These are phyloP conservation scores for Saposhnikovia divaricata DNA, from an alignment of 129 eudicot species.

Conservation along the genomic window DNA sequence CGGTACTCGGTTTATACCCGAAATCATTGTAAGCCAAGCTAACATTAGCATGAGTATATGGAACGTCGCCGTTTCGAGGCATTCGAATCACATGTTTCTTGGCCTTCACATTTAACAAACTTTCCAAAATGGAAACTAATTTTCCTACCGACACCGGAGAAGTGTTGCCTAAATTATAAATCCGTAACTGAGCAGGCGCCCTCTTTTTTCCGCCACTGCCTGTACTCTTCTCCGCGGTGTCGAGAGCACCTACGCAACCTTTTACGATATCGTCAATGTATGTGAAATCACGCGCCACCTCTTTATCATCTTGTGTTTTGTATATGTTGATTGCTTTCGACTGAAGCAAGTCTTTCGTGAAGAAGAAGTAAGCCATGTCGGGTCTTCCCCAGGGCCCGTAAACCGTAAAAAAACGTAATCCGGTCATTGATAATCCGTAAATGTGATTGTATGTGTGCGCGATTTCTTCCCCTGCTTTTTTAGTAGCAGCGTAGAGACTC, in stretches of 20 bases:
- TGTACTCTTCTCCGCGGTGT: slow-evolving; percentile 78
- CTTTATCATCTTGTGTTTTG: slow-evolving; percentile 42
- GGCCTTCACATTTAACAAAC: slow-evolving; percentile 41
- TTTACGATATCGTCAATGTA: slow-evolving; percentile 65
- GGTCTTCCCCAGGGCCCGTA: slow-evolving; percentile 88
- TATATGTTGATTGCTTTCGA: slow-evolving; percentile 42
- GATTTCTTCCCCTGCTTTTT: slow-evolving; percentile 71
- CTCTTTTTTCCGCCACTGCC: slow-evolving; percentile 65
- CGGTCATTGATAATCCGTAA: slow-evolving; percentile 63
- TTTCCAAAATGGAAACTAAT: slow-evolving; percentile 47
- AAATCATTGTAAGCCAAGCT: slow-evolving; percentile 52
- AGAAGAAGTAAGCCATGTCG: slow-evolving; percentile 77
- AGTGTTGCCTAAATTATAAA: slow-evolving; percentile 67
- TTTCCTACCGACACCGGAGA: slow-evolving; percentile 68
- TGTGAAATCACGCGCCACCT: slow-evolving; percentile 88
- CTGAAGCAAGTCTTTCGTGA: slow-evolving; percentile 57
- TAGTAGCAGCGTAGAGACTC: slow-evolving; percentile 69
- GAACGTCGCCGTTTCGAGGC: slow-evolving; percentile 88
- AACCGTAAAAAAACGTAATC: slow-evolving; percentile 58
- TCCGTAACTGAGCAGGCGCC: slow-evolving; percentile 48
- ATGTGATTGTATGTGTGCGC: slow-evolving; percentile 70
- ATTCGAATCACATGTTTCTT: slow-evolving; percentile 56
- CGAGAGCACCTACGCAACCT: slow-evolving; percentile 70
- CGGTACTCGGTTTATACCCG: slow-evolving; percentile 75
- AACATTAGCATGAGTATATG: slow-evolving; percentile 69